phyloP scores from a whole-genome alignment of 441 rosid genomes.

The Dalechampia spathulata region DNA sequence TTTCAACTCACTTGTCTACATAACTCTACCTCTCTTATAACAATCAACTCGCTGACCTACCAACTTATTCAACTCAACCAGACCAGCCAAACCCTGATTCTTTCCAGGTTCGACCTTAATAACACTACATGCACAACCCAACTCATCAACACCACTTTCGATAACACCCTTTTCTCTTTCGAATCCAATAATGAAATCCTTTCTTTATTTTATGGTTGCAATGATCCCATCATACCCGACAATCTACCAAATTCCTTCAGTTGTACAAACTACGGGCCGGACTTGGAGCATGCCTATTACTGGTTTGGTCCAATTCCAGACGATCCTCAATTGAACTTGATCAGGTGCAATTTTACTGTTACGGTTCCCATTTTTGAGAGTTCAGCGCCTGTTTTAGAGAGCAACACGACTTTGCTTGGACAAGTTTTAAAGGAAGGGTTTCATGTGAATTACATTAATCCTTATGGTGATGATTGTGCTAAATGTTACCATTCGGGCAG shows the following conservation, averaged over 20 bases:
- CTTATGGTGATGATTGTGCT: conserved; percentile 17
- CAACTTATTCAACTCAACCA: conserved; percentile 24
- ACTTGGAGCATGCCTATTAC: conserved; percentile 15
- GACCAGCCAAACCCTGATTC: conserved; percentile 8
- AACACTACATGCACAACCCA: conserved; percentile 18
- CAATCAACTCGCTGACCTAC: conserved; percentile 16
- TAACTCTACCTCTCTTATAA: conserved; percentile 11
- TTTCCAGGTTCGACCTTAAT: conserved; percentile 27
- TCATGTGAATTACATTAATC: conserved; percentile 17
- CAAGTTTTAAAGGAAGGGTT: conserved; percentile 34
- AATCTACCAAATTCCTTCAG: conserved; percentile 11
- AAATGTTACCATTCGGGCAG: conserved; percentile 17
- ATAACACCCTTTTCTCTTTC: conserved; percentile 14
- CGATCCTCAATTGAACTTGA: conserved; percentile 8
- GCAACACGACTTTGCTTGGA: conserved; percentile 13
- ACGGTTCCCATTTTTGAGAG: conserved; percentile 12
- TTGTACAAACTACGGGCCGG: conserved; percentile 8
- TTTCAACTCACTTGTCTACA: conserved; percentile 22
- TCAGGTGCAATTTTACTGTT: conserved; percentile 13
- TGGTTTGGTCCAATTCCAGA: conserved; percentile 16
- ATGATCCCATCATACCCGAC: not conserved
- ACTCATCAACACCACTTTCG: conserved; percentile 20
- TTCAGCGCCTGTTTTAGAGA: not conserved
- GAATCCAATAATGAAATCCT: conserved; percentile 5
- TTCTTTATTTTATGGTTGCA: conserved; percentile 25